Conservation (phyloP, 352 stramenopile species). For the Phytophthora pistaciae region DNA sequence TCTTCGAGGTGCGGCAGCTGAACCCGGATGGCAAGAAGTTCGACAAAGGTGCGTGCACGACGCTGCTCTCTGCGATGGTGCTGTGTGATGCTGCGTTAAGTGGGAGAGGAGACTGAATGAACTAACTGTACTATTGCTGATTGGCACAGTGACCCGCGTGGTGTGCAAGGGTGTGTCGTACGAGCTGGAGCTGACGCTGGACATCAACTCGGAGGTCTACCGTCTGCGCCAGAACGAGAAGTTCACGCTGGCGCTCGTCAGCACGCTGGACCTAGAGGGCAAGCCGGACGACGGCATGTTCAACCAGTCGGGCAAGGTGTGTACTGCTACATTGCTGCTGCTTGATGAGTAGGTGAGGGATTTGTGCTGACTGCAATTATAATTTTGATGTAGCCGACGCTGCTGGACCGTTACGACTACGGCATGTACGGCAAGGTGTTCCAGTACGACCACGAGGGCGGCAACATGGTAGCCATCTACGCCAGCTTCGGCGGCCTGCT, state of each 20-base stretch:
- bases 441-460: constrained; percentile 96
- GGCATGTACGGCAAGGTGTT: constrained; percentile 99
- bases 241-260: constrained; percentile 96
- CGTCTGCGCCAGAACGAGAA: constrained; percentile 96
- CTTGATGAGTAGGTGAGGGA: background rate
- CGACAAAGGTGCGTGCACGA: constrained; percentile 81
- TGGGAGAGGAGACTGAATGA: constrained; percentile 8
- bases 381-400: constrained; percentile 64
- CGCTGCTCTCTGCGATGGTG: background rate
- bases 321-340: constrained; percentile 2
- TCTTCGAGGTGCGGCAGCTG: constrained; percentile 97
- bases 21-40: constrained; percentile 99
- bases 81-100: background rate
- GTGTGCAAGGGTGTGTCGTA: constrained; percentile 97
- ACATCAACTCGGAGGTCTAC: constrained; percentile 99
- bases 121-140: background rate
- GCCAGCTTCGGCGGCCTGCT: constrained; percentile 97
- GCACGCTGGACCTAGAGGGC: constrained; percentile 96
- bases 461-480: constrained; percentile 94
- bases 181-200: constrained; percentile 97
- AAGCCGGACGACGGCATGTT: constrained; percentile 96
- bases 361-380: background rate
- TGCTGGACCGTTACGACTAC: constrained; percentile 99
- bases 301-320: constrained; percentile 91
- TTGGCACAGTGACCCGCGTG: constrained; percentile 92